Conservation (phyloP, 2,329 filamentous ascomycete genomes). For the Boeremia exigua region DNA sequence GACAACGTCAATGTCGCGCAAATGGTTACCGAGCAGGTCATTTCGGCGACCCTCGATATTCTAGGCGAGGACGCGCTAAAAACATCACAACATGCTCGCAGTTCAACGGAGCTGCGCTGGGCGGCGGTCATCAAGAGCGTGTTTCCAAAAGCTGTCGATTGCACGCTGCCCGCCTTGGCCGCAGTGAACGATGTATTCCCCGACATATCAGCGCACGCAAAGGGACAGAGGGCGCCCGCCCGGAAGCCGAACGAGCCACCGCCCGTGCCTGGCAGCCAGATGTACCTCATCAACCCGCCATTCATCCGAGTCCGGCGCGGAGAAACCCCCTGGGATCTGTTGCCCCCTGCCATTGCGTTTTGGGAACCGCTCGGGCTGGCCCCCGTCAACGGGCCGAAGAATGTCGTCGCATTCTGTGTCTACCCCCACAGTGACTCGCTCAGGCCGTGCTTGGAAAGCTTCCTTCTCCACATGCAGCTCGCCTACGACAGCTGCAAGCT, state of each 20-base stretch:
- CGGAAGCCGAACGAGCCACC: slow-evolving; percentile 40
- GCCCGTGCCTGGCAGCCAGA: slow-evolving; percentile 36
- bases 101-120: slow-evolving; percentile 34
- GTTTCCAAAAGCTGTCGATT: slow-evolving; percentile 43
- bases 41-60: slow-evolving; percentile 56
- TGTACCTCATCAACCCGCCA: slow-evolving; percentile 65
- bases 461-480: slow-evolving; percentile 71
- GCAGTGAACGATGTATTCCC: slow-evolving; percentile 56
- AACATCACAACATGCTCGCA: background rate
- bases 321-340: slow-evolving; percentile 72
- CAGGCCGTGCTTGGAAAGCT: slow-evolving; percentile 64
- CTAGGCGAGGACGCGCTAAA: slow-evolving; percentile 28
- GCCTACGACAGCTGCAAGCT: slow-evolving; percentile 77
- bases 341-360: slow-evolving; percentile 76
- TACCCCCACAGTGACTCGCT: slow-evolving; percentile 72
- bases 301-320: slow-evolving; percentile 75
- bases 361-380: slow-evolving; percentile 82
- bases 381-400: slow-evolving; percentile 73
- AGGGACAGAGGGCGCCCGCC: slow-evolving; percentile 41
- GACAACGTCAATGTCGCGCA: slow-evolving; percentile 72
- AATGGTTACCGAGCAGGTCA: slow-evolving; percentile 73
- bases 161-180: slow-evolving; percentile 36
- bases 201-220: slow-evolving; percentile 39
- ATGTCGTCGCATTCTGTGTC: slow-evolving; percentile 73
- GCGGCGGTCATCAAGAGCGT: slow-evolving; percentile 32